Conservation (phyloP, 2,329 filamentous ascomycete genomes). For the Penicillium sp. region DNA sequence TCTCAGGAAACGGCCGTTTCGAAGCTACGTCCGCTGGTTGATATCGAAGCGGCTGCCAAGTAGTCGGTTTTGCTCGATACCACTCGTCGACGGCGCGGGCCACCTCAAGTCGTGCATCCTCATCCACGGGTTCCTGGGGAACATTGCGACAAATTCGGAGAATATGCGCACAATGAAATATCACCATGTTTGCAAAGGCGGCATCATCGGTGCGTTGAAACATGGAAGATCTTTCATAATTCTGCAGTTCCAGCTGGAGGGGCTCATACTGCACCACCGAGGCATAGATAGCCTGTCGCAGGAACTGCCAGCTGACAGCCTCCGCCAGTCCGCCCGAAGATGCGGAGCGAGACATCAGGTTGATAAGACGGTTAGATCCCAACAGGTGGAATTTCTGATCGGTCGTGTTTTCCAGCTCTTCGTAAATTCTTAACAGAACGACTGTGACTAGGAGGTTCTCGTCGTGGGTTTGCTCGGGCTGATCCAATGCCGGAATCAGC, state of each 20-base stretch:
- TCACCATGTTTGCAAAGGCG: slow-evolving; percentile 42
- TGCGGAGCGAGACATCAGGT: slow-evolving; percentile 42
- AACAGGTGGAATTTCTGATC: slow-evolving; percentile 43
- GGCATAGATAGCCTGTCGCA: slow-evolving; percentile 47
- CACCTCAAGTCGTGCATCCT: slow-evolving; percentile 27
- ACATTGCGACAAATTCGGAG: slow-evolving; percentile 33
- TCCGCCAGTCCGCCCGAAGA: slow-evolving; percentile 45
- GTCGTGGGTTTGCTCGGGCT: slow-evolving; percentile 47
- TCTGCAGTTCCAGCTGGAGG: slow-evolving; percentile 41
- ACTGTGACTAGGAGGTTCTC: slow-evolving; percentile 53
- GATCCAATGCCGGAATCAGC: slow-evolving; percentile 49
- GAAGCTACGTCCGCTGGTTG: slow-evolving; percentile 26
- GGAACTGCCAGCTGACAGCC: slow-evolving; percentile 46
- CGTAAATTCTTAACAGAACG: slow-evolving; percentile 53
- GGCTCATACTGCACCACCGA: slow-evolving; percentile 41
- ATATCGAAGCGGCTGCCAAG: slow-evolving; percentile 39
- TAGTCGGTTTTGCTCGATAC: slow-evolving; percentile 33
- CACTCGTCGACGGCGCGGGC: slow-evolving; percentile 33
- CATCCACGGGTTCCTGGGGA: slow-evolving; percentile 24
- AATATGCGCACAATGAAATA: slow-evolving; percentile 44
- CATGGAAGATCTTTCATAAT: slow-evolving; percentile 42
- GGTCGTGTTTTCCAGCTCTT: slow-evolving; percentile 42
- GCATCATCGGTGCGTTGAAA: slow-evolving; percentile 43
- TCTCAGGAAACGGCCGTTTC: slow-evolving; percentile 35
- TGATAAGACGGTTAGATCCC: slow-evolving; percentile 43